Evolutionary conservation across 2,329 filamentous ascomycete genomes (phyloP), one percentile per base, ranked within the genome.

Genomic region (Cryphonectria radicalis): DNA sequence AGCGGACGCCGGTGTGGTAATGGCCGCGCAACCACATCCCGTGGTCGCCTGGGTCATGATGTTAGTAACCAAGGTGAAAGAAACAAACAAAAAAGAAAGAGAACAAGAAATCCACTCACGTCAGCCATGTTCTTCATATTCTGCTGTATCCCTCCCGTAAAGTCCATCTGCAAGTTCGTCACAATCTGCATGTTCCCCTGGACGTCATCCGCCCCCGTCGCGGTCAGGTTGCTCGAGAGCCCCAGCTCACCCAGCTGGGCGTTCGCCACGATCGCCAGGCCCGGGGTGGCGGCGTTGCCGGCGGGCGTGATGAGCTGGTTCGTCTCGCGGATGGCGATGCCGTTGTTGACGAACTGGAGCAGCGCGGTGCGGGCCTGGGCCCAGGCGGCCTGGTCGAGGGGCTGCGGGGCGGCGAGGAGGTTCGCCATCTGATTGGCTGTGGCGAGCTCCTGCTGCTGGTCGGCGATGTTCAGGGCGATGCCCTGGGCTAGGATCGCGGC

Each of bases 391-490:
- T 68, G 42, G 55, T 74, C 63, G 46, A 73, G 59, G 35, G 73
- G 63, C 62, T 65, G 66, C 13, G 55, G 60, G 13, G 13, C 13
- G 14, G 55, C 28, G 50, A 77, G 66, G 35, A 73, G 63, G 50
- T n/a, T 25, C 28, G 70, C 62, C n/a, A 71, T 40, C 60, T 67
- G 5, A 53, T 65, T 69, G 17, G 72, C 71, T 4, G 74, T 70
- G 8, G 66, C 19, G 50, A 73, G 73, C 73, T 77, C 76, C 66
- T 74, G 68, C 71, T 75, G 68, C 70, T 77, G 76, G 53, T 73
- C 73, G 37, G 67, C 57, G 28, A 77, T 77, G 70, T 77, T 77
- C n/a, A 73, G 37, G 14, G 70, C 66, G 43, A 77, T 77, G 40
- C 75, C 75, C 57, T 70, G 68, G 6, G 75, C 76, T 28, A 77